These are phyloP conservation scores for Daldinia loculata DNA, from an alignment of 495 filamentous ascomycete genomes.

Conservation along the genomic window DNA sequence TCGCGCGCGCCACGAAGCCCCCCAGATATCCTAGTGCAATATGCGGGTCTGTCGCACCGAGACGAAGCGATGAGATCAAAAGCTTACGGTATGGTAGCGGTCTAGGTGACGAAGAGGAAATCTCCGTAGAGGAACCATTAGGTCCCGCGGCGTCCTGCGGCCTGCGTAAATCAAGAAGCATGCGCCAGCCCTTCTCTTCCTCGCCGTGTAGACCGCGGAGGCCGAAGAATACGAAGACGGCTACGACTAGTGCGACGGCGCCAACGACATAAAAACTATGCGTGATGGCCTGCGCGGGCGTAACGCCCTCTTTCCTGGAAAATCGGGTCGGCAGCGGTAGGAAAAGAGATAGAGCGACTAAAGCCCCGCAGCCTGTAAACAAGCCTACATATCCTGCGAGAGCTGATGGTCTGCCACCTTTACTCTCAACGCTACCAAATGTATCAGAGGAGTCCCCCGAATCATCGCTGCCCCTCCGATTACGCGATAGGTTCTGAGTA, in stretches of 20 bases:
- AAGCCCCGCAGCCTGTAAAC: conserved; percentile 90
- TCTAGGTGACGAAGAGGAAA: conserved; percentile 6
- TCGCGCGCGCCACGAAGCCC: conserved; percentile 93
- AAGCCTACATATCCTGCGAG: conserved; percentile 90
- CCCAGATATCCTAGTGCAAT: conserved; percentile 91
- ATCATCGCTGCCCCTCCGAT: conserved; percentile 15
- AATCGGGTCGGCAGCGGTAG: conserved; percentile 87
- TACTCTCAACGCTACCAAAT: conserved; percentile 33
- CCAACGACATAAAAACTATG: conserved; percentile 88
- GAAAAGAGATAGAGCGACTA: conserved; percentile 82
- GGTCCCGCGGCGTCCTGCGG: not conserved
- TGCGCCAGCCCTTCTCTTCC: conserved; percentile 72
- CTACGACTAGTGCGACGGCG: conserved; percentile 72
- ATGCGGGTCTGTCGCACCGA: conserved; percentile 77
- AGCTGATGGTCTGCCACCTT: conserved; percentile 56
- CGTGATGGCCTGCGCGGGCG: conserved; percentile 72
- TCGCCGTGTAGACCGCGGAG: conserved; percentile 81
- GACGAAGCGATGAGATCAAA: conserved; percentile 68
- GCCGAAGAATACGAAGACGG: conserved; percentile 79
- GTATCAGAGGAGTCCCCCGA: conserved; percentile 27
- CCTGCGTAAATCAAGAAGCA: conserved; percentile 56
- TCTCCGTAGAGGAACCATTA: not conserved
- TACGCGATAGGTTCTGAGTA: conserved; percentile 38
- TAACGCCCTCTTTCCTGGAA: conserved; percentile 67
- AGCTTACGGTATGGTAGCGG: conserved; percentile 59